Percentiles rank a stretch among this genome's conserved stretches.
Evolutionary conservation across 106 monocot genomes (phyloP).

Genomic region (Dendrobium chrysotoxum): DNA sequence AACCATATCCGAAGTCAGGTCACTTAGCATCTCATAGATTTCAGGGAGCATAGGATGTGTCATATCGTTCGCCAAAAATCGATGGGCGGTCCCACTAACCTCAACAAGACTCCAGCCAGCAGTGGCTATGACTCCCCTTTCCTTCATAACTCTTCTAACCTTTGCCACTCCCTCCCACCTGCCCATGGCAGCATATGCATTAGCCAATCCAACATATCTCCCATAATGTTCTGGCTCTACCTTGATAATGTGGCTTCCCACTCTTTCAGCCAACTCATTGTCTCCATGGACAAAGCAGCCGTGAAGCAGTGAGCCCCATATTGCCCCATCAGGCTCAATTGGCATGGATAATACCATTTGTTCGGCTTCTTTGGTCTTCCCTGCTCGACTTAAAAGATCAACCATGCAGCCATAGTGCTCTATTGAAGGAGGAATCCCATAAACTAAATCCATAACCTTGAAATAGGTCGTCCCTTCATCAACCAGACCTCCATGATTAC

Average conservation of each 20-base stretch:
- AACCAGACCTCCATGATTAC: constrained; percentile 35
- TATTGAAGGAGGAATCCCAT: constrained; percentile 12
- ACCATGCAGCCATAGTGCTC: constrained; percentile 44
- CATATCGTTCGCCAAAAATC: constrained; percentile 17
- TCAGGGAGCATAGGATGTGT: constrained; percentile 16
- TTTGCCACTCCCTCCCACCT: constrained; percentile 23
- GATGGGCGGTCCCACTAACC: constrained; percentile 16
- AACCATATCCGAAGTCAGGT: neutral
- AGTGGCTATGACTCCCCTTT: constrained; percentile 16
- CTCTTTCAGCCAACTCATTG: constrained; percentile 18
- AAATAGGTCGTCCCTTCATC: constrained; percentile 30
- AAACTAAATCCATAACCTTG: constrained; percentile 1
- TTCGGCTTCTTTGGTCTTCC: constrained; percentile 28
- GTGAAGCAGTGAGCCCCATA: constrained; percentile 42
- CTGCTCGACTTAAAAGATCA: constrained; percentile 27
- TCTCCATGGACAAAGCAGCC: constrained; percentile 26
- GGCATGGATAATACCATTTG: constrained; percentile 29
- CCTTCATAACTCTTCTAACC: constrained; percentile 18
- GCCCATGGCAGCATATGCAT: constrained; percentile 27
- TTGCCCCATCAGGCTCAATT: constrained; percentile 22
- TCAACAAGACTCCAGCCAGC: constrained; percentile 27
- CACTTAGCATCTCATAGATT: constrained; percentile 1
- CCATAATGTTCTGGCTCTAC: constrained; percentile 12
- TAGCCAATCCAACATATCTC: constrained; percentile 26
- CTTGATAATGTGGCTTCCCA: constrained; percentile 14